These are phyloP conservation scores for Murraya paniculata DNA, from an alignment of 345 rosid species.

Conservation along the genomic window DNA sequence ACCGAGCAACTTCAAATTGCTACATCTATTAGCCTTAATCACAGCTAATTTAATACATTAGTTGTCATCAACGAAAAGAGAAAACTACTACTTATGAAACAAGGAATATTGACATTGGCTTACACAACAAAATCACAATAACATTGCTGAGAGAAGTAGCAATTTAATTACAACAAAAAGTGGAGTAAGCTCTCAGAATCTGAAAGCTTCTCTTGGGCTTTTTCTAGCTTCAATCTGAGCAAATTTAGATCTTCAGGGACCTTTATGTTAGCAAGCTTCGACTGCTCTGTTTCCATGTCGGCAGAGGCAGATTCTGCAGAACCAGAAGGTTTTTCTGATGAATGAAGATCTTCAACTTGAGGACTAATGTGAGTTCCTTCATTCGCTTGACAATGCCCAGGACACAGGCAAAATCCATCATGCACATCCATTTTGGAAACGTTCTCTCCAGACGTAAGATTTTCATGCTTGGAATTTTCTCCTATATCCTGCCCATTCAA, in stretches of 20 bases:
- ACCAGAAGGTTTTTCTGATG: not conserved
- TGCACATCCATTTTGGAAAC: not conserved
- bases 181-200: too few species aligned
- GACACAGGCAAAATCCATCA: not conserved
- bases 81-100: too few species aligned
- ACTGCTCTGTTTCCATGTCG: slow-evolving; percentile 32
- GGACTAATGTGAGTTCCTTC: slow-evolving; percentile 3
- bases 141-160: too few species aligned
- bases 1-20: too few species aligned
- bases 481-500: not conserved
- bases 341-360: not conserved
- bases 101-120: too few species aligned
- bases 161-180: too few species aligned
- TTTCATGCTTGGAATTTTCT: not conserved
- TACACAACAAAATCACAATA: too few species aligned
- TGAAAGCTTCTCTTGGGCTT: slow-evolving; percentile 51
- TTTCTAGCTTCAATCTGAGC: slow-evolving; percentile 52
- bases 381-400: not conserved
- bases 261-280: slow-evolving; percentile 15
- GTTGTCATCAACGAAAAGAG: too few species aligned
- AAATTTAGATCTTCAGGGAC: slow-evolving; percentile 33
- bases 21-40: too few species aligned
- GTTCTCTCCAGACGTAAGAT: not conserved
- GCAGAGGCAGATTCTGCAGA: slow-evolving; percentile 6
- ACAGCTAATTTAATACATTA: too few species aligned